Conservation (phyloP, 2,329 filamentous ascomycete genomes). For the Talaromyces islandicus region DNA sequence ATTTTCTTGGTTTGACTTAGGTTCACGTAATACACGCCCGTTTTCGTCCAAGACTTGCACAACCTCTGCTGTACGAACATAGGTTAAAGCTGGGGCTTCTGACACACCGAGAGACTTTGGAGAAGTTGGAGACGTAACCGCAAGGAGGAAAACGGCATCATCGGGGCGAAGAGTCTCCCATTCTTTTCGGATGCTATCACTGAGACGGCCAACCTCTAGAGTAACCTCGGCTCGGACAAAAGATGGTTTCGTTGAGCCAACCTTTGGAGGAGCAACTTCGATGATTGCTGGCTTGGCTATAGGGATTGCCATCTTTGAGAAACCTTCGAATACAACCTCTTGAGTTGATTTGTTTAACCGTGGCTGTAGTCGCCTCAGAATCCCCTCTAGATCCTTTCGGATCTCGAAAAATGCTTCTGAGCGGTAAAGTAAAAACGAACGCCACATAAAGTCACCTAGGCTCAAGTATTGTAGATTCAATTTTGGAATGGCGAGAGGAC, state of each 20-base stretch:
- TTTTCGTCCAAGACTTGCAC: conserved; percentile 82
- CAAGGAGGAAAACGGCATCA: conserved; percentile 83
- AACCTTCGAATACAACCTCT: conserved; percentile 67
- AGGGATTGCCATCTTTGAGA: conserved; percentile 85
- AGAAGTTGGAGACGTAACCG: conserved; percentile 53
- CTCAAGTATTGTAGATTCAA: conserved; percentile 93
- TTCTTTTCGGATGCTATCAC: conserved; percentile 68
- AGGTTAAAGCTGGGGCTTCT: conserved; percentile 41
- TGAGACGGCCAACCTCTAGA: conserved; percentile 75
- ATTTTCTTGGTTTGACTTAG: conserved; percentile 50
- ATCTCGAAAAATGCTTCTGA: conserved; percentile 92
- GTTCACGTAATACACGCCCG: conserved; percentile 64
- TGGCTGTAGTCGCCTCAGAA: conserved; percentile 72
- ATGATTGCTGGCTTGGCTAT: conserved; percentile 81
- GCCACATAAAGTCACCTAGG: conserved; percentile 93
- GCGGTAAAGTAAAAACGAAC: conserved; percentile 81
- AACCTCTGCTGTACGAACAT: conserved; percentile 77
- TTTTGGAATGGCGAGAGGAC: conserved; percentile 85
- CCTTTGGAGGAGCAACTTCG: conserved; percentile 74
- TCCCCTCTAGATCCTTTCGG: conserved; percentile 80
- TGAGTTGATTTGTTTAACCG: conserved; percentile 58
- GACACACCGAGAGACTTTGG: not conserved
- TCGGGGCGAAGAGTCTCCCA: conserved; percentile 85
- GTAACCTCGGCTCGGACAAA: conserved; percentile 79
- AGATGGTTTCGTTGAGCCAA: conserved; percentile 78